phyloP scores from a whole-genome alignment of 371 early-diverging fungal species.

The Mortierella polycephala region DNA sequence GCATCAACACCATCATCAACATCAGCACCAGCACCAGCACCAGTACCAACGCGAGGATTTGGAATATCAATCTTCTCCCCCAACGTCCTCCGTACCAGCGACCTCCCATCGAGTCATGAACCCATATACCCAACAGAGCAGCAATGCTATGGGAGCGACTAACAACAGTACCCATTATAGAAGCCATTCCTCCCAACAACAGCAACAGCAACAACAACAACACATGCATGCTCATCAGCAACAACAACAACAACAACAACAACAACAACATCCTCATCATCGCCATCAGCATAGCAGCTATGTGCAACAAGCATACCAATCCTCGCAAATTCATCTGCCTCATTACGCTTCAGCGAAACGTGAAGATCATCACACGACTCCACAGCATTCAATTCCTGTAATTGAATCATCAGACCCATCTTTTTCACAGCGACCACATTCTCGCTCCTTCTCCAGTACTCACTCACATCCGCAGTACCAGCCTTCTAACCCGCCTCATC shows the following conservation, averaged over 20 bases:
- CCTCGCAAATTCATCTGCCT: background rate
- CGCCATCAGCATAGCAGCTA: background rate
- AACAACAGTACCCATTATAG: conserved; percentile 3
- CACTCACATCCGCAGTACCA: background rate
- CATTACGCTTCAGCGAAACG: background rate
- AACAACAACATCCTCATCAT: background rate
- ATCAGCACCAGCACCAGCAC: conserved; percentile 7
- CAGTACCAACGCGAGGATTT: conserved; percentile 8
- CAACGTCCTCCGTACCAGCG: conserved; percentile 2
- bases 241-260: conserved; percentile 11
- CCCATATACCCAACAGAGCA: conserved; percentile 1
- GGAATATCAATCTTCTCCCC: conserved; percentile 7
- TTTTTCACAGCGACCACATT: conserved; percentile 18
- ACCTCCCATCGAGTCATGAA: conserved; percentile 6
- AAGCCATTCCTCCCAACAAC: conserved; percentile 8
- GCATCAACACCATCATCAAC: conserved; percentile 8
- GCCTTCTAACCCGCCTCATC: background rate
- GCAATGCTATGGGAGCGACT: background rate
- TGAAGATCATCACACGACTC: conserved; percentile 5
- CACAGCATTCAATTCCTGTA: conserved; percentile 6
- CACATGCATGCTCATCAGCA: background rate
- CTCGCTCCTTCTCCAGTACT: conserved; percentile 20
- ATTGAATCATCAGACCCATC: conserved; percentile 21
- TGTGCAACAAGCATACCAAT: background rate
- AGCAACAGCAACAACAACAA: conserved; percentile 4